Conservation (phyloP, 2,329 filamentous ascomycete species). For the Penicillium sp. region DNA sequence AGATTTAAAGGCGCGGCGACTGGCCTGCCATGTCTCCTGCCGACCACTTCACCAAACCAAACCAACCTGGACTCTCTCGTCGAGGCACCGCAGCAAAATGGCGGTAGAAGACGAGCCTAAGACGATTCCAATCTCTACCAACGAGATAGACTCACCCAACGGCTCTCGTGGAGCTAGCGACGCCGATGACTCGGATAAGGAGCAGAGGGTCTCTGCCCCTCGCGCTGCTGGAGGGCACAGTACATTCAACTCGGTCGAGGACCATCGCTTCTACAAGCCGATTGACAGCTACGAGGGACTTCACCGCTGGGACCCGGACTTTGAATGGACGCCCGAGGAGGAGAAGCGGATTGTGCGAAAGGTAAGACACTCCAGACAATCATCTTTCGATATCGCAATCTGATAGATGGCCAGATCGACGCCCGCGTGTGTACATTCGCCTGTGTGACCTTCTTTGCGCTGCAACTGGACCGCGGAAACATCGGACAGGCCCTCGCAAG, state of each 20-base stretch:
- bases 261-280: conserved; percentile 42
- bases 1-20: neutral
- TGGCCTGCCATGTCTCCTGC: too few species aligned
- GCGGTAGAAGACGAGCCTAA: neutral
- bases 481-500: conserved; percentile 65
- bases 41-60: neutral
- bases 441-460: conserved; percentile 66
- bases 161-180: conserved; percentile 3
- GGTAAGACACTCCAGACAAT: conserved; percentile 26
- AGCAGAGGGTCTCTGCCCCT: neutral
- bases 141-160: neutral
- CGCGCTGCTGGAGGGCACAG: neutral
- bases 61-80: too few species aligned
- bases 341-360: conserved; percentile 47
- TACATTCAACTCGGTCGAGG: conserved; percentile 42
- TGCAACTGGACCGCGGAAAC: conserved; percentile 68
- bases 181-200: conserved; percentile 2
- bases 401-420: conserved; percentile 40
- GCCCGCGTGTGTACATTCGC: conserved; percentile 47
- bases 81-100: neutral
- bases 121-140: neutral
- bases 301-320: conserved; percentile 54
- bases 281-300: conserved; percentile 52
- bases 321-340: conserved; percentile 50
- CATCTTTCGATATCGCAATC: neutral